Base-by-base conservation (phyloP, 352 stramenopile species). In the Bremia lactucae region DNA sequence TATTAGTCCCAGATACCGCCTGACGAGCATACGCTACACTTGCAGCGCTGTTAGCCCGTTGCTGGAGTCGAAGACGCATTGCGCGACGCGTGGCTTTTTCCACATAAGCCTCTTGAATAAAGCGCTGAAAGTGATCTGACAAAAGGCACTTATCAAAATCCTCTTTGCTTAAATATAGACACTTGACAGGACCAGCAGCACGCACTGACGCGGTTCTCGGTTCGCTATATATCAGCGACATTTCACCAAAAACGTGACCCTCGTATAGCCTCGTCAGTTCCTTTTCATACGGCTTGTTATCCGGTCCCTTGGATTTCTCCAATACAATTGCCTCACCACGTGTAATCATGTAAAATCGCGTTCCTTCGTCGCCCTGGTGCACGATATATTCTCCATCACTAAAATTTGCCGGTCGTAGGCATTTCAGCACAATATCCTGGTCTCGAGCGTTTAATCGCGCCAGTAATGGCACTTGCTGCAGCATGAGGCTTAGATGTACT, bases 321-420 rank as follows among this genome's bases (percentile, higher is more conserved):
- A 63, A 75, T 14, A 95, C 80, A 24, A 87, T 74, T 1, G 82
- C 83, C 22, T 92, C 82, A 14, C 83, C 83, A 13, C 78, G 65
- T 21, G 80, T 92, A 49, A 95, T 95, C 67, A 95, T 91, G 39
- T 94, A 95, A 28, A 95, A 94, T 20, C 79, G 71, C 34, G 68
- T 82, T 16, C 83, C 82, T 65, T 91, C 72, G 13, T 95, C 81
- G 42, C 83, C 83, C 46, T 95, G 80, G n/a, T 68, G 75, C 14
- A 95, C 78, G 59, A 95, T 92, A 54, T 83, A 91, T 39, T 95
- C 83, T 6, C 82, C 82, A 36, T 91, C 72, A 18, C 59, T 81
- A 23, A 93, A 93, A 42, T 89, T 89, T 20, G 79, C 63, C 10
- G 83, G 79, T 49, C 81, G 68, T 37, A 95, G 68, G 9, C 77